Evolutionary conservation across 176 grass and related monocot species (phyloP), one percentile per base, ranked within the genome.

Genomic region (Musa schizocarpa): DNA sequence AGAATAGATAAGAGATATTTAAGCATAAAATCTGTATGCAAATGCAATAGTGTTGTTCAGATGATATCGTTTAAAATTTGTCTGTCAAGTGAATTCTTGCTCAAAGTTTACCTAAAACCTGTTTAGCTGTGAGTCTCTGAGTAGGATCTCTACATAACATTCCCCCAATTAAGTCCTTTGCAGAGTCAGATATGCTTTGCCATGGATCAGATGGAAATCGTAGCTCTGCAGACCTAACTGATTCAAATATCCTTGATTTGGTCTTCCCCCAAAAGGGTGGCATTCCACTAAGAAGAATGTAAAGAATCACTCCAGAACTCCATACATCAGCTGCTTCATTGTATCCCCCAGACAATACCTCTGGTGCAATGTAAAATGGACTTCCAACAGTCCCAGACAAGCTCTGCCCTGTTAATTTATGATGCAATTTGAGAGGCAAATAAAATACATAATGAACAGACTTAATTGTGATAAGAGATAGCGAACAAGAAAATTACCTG

Each of bases 221-320:
- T 72, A 99, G 86, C 75, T 99, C 86, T 0, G 79, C 88, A 17
- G 79, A 94, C 70, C 82, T 89, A 63, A 99, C 90, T 23, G 90
- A 91, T 63, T 99, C 90, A 23, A 94, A 99, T 12, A 99, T 99
- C 81, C 76, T 89, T 0, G 95, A 99, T 66, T 94, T 94, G 52
- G 88, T 99, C 72, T 94, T 88, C 27, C 95, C 90, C 95, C 95
- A 94, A 65, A 99, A 99, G 0, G 95, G 95, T 0, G 95, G 95
- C 57, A 91, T 86, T 52, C 90, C 90, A 27, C 95, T 99, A 11
- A 99, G 78, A 54, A 99, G 90, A 79, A 99, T 99, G 86, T 99
- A 94, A 13, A 99, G 82, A 89, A 99, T 92, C 24, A 99, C 84
- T 34, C 95, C 95, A 0, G 90, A 82, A 24, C 90, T 93, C 95